Conservation (phyloP, 148 eudicot species). For the Camellia japonica region DNA sequence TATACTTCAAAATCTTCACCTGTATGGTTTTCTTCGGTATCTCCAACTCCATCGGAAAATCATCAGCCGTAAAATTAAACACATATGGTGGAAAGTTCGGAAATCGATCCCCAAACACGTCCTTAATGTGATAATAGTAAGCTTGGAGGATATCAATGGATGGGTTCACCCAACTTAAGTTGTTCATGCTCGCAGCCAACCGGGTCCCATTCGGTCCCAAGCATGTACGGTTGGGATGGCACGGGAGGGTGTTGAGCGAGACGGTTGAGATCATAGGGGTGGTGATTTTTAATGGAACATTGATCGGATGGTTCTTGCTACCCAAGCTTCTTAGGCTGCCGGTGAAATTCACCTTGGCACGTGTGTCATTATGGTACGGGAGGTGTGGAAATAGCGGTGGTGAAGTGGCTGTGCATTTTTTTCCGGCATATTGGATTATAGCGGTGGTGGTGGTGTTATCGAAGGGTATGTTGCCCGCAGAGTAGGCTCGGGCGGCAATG, state of each 20-base stretch:
- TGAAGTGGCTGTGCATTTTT: background rate
- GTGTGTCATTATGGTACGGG: background rate
- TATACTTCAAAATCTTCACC: conserved; percentile 26
- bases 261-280: background rate
- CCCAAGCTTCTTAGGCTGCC: conserved; percentile 12
- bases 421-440: background rate
- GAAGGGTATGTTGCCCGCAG: background rate
- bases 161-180: conserved; percentile 19
- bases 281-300: background rate
- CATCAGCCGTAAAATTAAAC: conserved; percentile 30
- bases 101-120: conserved; percentile 22
- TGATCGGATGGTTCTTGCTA: background rate
- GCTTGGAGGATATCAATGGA: conserved; percentile 31
- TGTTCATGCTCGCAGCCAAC: conserved; percentile 34
- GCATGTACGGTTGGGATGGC: conserved; percentile 16
- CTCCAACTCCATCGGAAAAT: conserved; percentile 14
- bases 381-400: background rate
- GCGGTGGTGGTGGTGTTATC: conserved; percentile 8
- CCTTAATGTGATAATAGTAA: conserved; percentile 28
- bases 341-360: background rate
- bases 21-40: conserved; percentile 18
- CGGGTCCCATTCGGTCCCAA: conserved; percentile 29
- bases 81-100: conserved; percentile 24
- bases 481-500: background rate
- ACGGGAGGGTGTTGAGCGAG: conserved; percentile 27